phyloP scores from a whole-genome alignment of 768 basidiomycete species.

The Obba rivulosa region DNA sequence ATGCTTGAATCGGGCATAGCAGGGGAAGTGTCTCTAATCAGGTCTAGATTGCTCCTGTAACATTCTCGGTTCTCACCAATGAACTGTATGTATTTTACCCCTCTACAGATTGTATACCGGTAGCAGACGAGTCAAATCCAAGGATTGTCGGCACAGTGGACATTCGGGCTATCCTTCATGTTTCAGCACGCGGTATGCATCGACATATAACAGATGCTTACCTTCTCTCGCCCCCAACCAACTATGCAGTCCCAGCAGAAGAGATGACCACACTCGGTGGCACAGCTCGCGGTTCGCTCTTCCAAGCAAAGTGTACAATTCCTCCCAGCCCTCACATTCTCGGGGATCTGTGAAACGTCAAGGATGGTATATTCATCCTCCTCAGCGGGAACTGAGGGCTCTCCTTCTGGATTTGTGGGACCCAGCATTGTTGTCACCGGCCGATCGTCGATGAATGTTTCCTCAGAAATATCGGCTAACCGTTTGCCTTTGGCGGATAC shows the following conservation, averaged over 20 bases:
- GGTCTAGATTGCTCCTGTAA: too few relatives aligned
- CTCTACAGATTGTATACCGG: slow-evolving; percentile 80
- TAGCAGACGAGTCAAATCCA: slow-evolving; percentile 62
- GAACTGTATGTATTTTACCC: neutral
- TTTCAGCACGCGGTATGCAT: neutral
- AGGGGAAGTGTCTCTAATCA: too few relatives aligned
- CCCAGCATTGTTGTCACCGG: slow-evolving; percentile 55
- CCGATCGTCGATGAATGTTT: slow-evolving; percentile 52
- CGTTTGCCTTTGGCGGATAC: slow-evolving; percentile 32
- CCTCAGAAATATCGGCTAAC: slow-evolving; percentile 26
- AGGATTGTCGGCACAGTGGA: slow-evolving; percentile 76
- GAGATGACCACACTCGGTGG: slow-evolving; percentile 85
- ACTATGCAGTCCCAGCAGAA: slow-evolving; percentile 91
- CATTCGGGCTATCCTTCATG: slow-evolving; percentile 67
- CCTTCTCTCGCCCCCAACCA: slow-evolving; percentile 87
- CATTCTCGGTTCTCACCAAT: neutral
- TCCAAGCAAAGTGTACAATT: slow-evolving; percentile 83
- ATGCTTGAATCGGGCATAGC: too few relatives aligned
- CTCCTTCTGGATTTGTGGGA: slow-evolving; percentile 43
- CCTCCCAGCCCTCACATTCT: slow-evolving; percentile 48
- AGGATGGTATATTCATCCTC: slow-evolving; percentile 67
- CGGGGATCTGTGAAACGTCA: slow-evolving; percentile 51
- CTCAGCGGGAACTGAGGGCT: slow-evolving; percentile 54
- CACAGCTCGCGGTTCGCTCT: slow-evolving; percentile 74
- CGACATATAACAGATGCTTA: slow-evolving; percentile 16